Evolutionary conservation across 1,139 yeast species (phyloP).

Genomic region (Kodamaea ohmeri): DNA sequence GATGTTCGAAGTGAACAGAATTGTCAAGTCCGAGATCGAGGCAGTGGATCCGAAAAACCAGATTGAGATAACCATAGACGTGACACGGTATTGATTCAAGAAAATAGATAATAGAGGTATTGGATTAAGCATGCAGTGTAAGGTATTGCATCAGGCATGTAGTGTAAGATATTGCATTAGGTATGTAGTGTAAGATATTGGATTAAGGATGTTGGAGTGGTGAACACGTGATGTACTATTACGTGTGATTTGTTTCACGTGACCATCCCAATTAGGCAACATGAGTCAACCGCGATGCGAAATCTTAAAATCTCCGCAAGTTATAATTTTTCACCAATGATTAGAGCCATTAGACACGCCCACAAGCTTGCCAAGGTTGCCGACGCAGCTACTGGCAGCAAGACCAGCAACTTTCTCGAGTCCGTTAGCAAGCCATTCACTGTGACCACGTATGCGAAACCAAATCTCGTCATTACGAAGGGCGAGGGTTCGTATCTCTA

Average conservation of each 20-base stretch:
- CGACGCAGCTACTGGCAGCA: constrained; percentile 20
- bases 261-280: constrained; percentile 26
- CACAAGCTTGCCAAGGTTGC: constrained; percentile 15
- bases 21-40: constrained; percentile 37
- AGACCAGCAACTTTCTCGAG: constrained; percentile 32
- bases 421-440: constrained; percentile 50
- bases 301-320: constrained; percentile 18
- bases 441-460: constrained; percentile 83
- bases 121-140: no score
- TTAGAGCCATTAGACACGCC: constrained; percentile 12
- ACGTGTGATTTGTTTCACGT: neutral
- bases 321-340: constrained; percentile 11
- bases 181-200: no score
- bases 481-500: constrained; percentile 74
- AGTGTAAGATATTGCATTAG: no score
- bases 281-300: constrained; percentile 41
- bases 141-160: no score
- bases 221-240: neutral
- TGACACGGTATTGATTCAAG: constrained; percentile 35
- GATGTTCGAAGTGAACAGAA: constrained; percentile 51
- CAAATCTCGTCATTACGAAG: constrained; percentile 63
- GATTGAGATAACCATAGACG: constrained; percentile 62
- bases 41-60: constrained; percentile 24
- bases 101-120: neutral
- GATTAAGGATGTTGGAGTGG: no score